A percentile compares a stretch with the other conserved stretches of the same genome.
These are phyloP conservation scores for Beta lomatogona DNA, from an alignment of 179 eudicot species.

Conservation along the genomic window DNA sequence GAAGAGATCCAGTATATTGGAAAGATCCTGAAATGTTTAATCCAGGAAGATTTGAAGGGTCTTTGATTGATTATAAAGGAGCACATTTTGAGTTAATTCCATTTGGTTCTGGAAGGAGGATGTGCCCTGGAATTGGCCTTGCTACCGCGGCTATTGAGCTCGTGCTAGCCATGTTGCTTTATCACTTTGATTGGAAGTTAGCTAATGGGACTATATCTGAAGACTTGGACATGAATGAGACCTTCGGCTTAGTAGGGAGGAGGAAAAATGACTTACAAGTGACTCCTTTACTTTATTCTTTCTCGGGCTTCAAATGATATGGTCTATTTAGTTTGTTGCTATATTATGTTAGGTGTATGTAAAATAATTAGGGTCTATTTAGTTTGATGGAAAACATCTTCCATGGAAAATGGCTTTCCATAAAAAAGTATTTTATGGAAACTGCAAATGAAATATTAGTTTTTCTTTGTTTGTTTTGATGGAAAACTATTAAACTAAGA, in stretches of 20 bases:
- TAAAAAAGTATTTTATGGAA: too few species aligned
- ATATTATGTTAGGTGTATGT: too few species aligned
- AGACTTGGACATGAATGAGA: constrained; percentile 35
- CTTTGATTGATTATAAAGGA: constrained; percentile 22
- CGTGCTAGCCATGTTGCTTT: constrained; percentile 32
- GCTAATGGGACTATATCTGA: constrained; percentile 16
- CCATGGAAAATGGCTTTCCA: too few species aligned
- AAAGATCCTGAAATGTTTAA: constrained; percentile 25
- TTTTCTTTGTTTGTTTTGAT: too few species aligned
- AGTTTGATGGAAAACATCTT: too few species aligned
- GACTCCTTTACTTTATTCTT: background rate
- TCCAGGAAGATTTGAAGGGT: constrained; percentile 34
- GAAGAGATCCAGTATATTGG: constrained; percentile 36
- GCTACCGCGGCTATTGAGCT: constrained; percentile 30
- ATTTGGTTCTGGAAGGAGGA: constrained; percentile 42
- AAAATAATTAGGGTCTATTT: too few species aligned
- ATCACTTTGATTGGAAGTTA: constrained; percentile 41
- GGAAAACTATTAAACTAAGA: too few species aligned
- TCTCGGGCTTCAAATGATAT: too few species aligned
- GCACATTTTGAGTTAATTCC: constrained; percentile 31
- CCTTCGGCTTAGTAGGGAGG: background rate
- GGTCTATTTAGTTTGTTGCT: too few species aligned
- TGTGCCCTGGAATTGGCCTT: constrained; percentile 35
- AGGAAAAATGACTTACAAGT: constrained; percentile 30
- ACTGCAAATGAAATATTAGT: too few species aligned